Conservation (phyloP, 441 rosid genomes). For the Populus hybrid region DNA sequence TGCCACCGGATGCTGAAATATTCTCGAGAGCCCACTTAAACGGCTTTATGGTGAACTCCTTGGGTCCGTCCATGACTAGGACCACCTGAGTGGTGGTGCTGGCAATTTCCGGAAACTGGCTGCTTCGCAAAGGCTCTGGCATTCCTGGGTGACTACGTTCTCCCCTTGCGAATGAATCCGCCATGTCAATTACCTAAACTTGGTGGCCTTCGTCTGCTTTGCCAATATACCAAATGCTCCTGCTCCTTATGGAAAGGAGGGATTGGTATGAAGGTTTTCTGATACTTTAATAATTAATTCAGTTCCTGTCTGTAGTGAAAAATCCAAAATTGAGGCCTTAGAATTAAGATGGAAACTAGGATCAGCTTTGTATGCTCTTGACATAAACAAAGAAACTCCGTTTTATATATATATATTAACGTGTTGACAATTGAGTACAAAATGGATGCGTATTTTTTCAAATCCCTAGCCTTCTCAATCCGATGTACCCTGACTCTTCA, state of each 20-base stretch:
- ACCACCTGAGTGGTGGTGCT: constrained; percentile 29
- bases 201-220: not conserved
- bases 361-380: not conserved
- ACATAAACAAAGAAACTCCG: constrained; percentile 1
- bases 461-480: not conserved
- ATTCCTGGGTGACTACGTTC: not conserved
- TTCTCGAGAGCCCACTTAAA: constrained; percentile 50
- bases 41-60: constrained; percentile 37
- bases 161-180: constrained; percentile 9
- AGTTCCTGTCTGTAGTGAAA: not conserved
- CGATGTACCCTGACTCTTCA: too few relatives aligned
- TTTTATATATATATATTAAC: not conserved
- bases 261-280: not conserved
- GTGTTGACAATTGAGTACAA: not conserved
- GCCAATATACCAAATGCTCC: not conserved
- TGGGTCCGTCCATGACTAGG: constrained; percentile 48
- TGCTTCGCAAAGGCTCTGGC: constrained; percentile 3
- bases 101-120: constrained; percentile 23
- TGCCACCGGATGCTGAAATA: constrained; percentile 26
- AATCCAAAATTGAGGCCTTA: not conserved
- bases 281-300: not conserved
- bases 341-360: constrained; percentile 10
- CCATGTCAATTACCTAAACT: constrained; percentile 6
- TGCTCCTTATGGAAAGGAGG: not conserved
- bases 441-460: not conserved